These are phyloP conservation scores for Neurospora sp. DNA, from an alignment of 495 filamentous ascomycete genomes.

Conservation along the genomic window DNA sequence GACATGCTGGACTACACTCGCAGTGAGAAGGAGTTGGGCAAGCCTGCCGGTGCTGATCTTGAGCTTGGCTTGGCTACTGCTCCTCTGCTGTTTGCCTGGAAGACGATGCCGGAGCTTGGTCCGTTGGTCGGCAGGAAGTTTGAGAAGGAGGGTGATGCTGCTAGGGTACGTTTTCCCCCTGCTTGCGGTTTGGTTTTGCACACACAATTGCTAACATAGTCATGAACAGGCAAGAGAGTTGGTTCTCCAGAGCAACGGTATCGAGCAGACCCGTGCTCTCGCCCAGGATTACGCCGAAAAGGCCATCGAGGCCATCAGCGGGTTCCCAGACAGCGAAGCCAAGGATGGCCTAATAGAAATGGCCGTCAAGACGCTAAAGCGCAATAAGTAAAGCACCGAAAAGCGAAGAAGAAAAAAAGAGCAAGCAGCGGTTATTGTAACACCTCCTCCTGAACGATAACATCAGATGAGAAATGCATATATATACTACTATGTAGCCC, in stretches of 20 bases:
- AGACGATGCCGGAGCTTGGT: slow-evolving; percentile 74
- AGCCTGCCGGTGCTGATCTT: slow-evolving; percentile 88
- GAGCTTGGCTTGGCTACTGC: slow-evolving; percentile 94
- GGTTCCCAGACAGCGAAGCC: slow-evolving; percentile 85
- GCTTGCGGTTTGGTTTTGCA: not conserved
- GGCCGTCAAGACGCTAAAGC: slow-evolving; percentile 81
- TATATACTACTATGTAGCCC: not conserved
- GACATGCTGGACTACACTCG: slow-evolving; percentile 97
- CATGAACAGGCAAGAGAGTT: slow-evolving; percentile 64
- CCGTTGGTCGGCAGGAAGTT: slow-evolving; percentile 89
- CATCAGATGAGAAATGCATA: not conserved
- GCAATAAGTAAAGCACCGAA: slow-evolving; percentile 55
- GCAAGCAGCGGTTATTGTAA: not conserved
- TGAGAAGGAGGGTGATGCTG: slow-evolving; percentile 67
- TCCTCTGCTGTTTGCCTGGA: slow-evolving; percentile 92
- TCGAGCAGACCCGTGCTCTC: slow-evolving; percentile 79
- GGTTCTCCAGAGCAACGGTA: slow-evolving; percentile 70
- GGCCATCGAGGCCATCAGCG: slow-evolving; percentile 69
- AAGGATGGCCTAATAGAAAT: slow-evolving; percentile 86
- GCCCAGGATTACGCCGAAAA: slow-evolving; percentile 85
- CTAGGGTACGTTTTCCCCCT: slow-evolving; percentile 46
- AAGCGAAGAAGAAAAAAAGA: not conserved
- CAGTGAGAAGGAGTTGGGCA: slow-evolving; percentile 73
- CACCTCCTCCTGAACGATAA: not conserved
- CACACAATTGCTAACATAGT: slow-evolving; percentile 4